A percentile compares a stretch with the other conserved stretches of the same genome.
Evolutionary conservation across 495 filamentous ascomycete species (phyloP).

Genomic region (Trichoderma orchidacearum): DNA sequence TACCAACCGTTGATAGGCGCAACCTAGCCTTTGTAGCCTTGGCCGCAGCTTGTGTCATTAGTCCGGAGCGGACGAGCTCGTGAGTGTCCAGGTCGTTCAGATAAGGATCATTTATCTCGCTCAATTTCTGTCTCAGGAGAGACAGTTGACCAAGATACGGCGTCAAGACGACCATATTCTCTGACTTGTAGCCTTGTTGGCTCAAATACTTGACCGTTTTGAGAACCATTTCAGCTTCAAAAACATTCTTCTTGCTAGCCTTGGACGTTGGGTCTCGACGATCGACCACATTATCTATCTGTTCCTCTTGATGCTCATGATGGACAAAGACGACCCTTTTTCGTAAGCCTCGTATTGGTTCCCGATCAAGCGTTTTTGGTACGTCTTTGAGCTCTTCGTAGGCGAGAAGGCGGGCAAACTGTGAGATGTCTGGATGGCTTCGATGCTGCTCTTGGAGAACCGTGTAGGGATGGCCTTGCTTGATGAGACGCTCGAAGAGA

Average conservation of each 20-base stretch:
- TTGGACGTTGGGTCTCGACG: conserved; percentile 33
- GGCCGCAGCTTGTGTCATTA: conserved; percentile 41
- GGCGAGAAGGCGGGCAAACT: conserved; percentile 41
- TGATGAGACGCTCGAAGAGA: conserved; percentile 57
- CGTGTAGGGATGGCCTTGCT: conserved; percentile 37
- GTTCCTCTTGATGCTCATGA: conserved; percentile 41
- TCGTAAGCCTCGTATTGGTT: conserved; percentile 42
- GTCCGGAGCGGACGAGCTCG: conserved; percentile 52
- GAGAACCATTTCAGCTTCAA: conserved; percentile 55
- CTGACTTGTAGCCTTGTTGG: conserved; percentile 61
- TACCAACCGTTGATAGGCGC: conserved; percentile 54
- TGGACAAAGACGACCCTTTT: conserved; percentile 53
- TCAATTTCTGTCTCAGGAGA: conserved; percentile 39
- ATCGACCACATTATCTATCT: conserved; percentile 28
- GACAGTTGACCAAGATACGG: conserved; percentile 62
- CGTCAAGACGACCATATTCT: conserved; percentile 56
- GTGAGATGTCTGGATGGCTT: conserved; percentile 59
- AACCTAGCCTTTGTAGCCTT: conserved; percentile 36
- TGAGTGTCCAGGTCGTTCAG: conserved; percentile 58
- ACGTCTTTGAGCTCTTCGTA: conserved; percentile 55
- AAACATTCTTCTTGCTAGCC: conserved; percentile 48
- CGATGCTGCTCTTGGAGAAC: conserved; percentile 51
- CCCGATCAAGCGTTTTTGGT: conserved; percentile 32
- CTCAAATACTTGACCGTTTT: conserved; percentile 57
- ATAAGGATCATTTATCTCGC: conserved; percentile 37